These are phyloP conservation scores for Russula virescens DNA, from an alignment of 768 basidiomycete species.

Conservation along the genomic window DNA sequence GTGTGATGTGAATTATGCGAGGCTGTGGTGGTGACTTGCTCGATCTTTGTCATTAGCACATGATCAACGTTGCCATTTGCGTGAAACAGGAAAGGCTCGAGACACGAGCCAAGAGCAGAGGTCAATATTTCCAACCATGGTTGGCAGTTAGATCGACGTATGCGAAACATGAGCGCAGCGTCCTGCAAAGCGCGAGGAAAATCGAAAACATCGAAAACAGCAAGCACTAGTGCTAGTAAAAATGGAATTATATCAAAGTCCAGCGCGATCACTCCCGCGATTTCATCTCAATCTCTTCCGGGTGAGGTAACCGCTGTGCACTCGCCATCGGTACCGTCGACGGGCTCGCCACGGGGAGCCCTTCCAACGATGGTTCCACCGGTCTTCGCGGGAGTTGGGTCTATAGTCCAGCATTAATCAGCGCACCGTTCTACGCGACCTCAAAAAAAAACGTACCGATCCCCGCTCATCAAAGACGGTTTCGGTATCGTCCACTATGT, in stretches of 20 bases:
- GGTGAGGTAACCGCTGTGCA: constrained; percentile 2
- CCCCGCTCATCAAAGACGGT: constrained; percentile 42
- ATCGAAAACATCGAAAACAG: neutral
- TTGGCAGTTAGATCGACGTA: constrained; percentile 8
- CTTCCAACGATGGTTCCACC: constrained; percentile 1
- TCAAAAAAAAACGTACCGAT: constrained; percentile 18
- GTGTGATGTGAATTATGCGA: constrained; percentile 24
- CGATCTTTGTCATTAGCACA: neutral
- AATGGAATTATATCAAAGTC: constrained; percentile 9
- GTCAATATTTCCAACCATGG: neutral
- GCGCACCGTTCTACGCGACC: constrained; percentile 11
- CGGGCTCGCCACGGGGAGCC: neutral
- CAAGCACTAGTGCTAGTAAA: neutral
- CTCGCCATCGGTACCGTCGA: constrained; percentile 3
- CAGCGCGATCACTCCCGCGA: constrained; percentile 12
- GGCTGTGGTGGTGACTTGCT: constrained; percentile 10
- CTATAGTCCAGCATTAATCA: constrained; percentile 16
- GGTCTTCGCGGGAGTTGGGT: constrained; percentile 20
- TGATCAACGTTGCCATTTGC: constrained; percentile 6
- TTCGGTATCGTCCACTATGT: constrained; percentile 37
- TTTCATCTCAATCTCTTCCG: constrained; percentile 31
- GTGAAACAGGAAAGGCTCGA: neutral
- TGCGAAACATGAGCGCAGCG: constrained; percentile 8
- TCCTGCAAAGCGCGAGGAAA: neutral
- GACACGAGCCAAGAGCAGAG: neutral